A percentile compares a stretch with the other conserved stretches of the same genome.
Evolutionary conservation across 305 asterid species (phyloP).

Genomic region (Stenogyne calaminthoides): DNA sequence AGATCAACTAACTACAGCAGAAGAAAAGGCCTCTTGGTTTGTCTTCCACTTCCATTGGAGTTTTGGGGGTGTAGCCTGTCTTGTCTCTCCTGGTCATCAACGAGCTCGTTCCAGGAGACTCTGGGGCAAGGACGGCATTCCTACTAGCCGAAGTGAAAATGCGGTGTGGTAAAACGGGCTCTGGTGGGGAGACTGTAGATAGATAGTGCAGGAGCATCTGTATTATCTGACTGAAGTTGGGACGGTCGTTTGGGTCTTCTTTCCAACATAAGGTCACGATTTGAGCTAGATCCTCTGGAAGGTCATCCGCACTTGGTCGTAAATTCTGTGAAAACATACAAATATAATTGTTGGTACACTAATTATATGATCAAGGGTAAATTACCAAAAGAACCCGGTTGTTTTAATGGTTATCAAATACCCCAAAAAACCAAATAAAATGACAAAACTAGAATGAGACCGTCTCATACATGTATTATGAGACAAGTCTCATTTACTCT

Average conservation of each 20-base stretch:
- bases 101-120: constrained; percentile 94
- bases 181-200: constrained; percentile 67
- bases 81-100: constrained; percentile 67
- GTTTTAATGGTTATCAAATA: background rate
- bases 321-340: constrained; percentile 56
- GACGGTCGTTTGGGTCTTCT: constrained; percentile 83
- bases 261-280: constrained; percentile 95
- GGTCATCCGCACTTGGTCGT: constrained; percentile 83
- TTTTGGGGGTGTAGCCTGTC: constrained; percentile 54
- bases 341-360: background rate
- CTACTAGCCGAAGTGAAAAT: constrained; percentile 51
- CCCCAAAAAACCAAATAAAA: background rate
- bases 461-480: too few species aligned
- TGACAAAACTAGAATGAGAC: too few species aligned
- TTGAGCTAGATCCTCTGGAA: constrained; percentile 71
- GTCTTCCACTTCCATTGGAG: constrained; percentile 54
- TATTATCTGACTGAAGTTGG: constrained; percentile 89
- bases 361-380: background rate
- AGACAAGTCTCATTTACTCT: too few species aligned
- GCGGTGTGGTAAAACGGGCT: constrained; percentile 57
- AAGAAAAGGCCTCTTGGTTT: constrained; percentile 59
- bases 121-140: constrained; percentile 73
- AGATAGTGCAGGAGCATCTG: constrained; percentile 89
- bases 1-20: constrained; percentile 64
- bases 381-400: background rate